Conservation (phyloP, 2,329 filamentous ascomycete species). For the Thelonectria blattea region DNA sequence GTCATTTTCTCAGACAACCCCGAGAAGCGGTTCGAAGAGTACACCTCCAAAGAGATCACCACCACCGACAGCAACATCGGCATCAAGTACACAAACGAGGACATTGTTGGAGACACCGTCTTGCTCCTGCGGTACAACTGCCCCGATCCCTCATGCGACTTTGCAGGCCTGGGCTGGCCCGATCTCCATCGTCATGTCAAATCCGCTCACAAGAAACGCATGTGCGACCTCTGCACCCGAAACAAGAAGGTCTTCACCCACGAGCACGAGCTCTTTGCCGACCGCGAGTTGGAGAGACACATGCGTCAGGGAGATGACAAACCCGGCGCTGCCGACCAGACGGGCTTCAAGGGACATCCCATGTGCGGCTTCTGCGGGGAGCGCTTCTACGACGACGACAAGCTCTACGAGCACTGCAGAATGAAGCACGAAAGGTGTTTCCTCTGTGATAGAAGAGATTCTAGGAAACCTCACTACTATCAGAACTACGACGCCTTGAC, state of each 20-base stretch:
- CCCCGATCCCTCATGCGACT: conserved; percentile 79
- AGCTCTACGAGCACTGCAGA: conserved; percentile 90
- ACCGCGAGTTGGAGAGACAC: conserved; percentile 81
- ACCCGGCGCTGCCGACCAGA: conserved; percentile 88
- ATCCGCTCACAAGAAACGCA: conserved; percentile 80
- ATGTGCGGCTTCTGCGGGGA: conserved; percentile 91
- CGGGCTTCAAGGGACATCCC: conserved; percentile 94
- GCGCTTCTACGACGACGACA: conserved; percentile 95
- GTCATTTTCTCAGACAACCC: conserved; percentile 92
- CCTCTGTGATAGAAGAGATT: conserved; percentile 78
- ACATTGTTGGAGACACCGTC: conserved; percentile 90
- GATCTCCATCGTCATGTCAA: conserved; percentile 77
- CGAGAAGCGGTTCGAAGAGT: conserved; percentile 86
- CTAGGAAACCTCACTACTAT: conserved; percentile 85
- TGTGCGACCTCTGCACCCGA: conserved; percentile 88
- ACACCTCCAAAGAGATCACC: conserved; percentile 72
- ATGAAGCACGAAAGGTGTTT: conserved; percentile 96
- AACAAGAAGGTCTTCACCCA: conserved; percentile 99
- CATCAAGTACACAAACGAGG: conserved; percentile 86
- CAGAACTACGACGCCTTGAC: conserved; percentile 86
- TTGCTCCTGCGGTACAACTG: conserved; percentile 93
- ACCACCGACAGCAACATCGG: conserved; percentile 85
- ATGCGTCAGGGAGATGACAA: conserved; percentile 91
- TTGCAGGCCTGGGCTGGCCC: conserved; percentile 73
- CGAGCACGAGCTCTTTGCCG: conserved; percentile 91